These are phyloP conservation scores for Ustilago cynodontis DNA, from an alignment of 1,284 basidiomycete genomes.

Conservation along the genomic window DNA sequence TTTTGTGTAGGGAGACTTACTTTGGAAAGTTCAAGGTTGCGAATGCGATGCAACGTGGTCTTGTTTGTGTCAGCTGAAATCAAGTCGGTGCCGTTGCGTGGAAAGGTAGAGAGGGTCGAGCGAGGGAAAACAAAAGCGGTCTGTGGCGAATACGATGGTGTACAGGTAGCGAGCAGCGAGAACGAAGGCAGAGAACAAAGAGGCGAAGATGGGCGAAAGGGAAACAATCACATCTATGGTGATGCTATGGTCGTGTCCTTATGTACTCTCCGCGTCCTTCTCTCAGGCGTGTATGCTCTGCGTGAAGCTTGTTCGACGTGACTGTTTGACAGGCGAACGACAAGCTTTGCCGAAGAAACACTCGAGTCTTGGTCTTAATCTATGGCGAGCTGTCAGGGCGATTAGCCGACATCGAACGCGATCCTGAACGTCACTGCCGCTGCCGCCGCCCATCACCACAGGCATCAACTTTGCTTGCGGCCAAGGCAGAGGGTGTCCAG, in stretches of 20 bases:
- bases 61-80: background rate
- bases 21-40: background rate
- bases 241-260: background rate
- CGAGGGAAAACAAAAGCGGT: background rate
- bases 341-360: constrained; percentile 1
- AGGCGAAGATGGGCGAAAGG: background rate
- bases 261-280: background rate
- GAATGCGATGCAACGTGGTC: background rate
- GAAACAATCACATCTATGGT: background rate
- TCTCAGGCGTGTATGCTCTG: background rate
- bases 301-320: background rate
- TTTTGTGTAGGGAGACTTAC: background rate
- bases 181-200: background rate
- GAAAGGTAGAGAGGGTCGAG: background rate
- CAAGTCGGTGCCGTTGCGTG: too few relatives aligned
- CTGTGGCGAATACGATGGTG: background rate
- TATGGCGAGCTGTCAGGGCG: constrained; percentile 1
- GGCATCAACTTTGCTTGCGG: background rate
- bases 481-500: background rate
- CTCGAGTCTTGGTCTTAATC: background rate
- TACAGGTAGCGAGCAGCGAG: background rate
- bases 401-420: background rate
- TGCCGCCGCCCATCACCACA: background rate
- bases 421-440: background rate
- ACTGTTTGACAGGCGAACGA: background rate